Conservation (phyloP, 176 grass and related monocot species). For the Triticum monococcum region DNA sequence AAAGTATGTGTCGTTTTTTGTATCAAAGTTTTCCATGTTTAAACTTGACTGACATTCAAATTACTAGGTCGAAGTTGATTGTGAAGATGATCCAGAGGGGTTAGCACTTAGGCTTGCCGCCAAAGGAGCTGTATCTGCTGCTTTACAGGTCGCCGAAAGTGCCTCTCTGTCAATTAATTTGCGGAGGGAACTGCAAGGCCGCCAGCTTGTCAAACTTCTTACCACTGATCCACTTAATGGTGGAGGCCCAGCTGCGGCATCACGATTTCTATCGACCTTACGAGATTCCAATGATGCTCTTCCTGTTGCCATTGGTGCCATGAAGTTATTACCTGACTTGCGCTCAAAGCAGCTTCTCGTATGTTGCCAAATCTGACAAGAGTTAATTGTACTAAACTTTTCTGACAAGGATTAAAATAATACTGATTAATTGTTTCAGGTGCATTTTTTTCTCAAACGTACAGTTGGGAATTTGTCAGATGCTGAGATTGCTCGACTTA, state of each 20-base stretch:
- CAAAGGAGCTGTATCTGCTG: slow-evolving; percentile 95
- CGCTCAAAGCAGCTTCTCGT: slow-evolving; percentile 98
- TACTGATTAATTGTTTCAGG: slow-evolving; percentile 43
- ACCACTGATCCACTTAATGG: slow-evolving; percentile 93
- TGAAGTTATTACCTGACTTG: slow-evolving; percentile 89
- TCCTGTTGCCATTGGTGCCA: slow-evolving; percentile 95
- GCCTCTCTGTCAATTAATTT: slow-evolving; percentile 89
- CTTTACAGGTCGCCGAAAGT: slow-evolving; percentile 94
- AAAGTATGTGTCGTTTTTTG: background rate
- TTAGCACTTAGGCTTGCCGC: slow-evolving; percentile 83
- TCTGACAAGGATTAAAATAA: slow-evolving; percentile 10
- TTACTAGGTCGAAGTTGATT: slow-evolving; percentile 77
- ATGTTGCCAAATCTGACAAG: slow-evolving; percentile 42
- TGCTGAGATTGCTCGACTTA: slow-evolving; percentile 69
- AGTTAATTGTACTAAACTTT: background rate
- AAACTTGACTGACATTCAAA: slow-evolving; percentile 29
- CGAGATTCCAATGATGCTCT: slow-evolving; percentile 94
- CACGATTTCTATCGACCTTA: slow-evolving; percentile 90
- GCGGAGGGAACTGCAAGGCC: slow-evolving; percentile 92
- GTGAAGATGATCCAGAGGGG: slow-evolving; percentile 82
- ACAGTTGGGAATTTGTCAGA: slow-evolving; percentile 81
- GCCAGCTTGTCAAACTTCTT: slow-evolving; percentile 90
- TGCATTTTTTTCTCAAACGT: slow-evolving; percentile 98
- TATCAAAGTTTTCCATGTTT: background rate
- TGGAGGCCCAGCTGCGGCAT: slow-evolving; percentile 88